Percentiles rank a stretch among this genome's conserved stretches.
These are phyloP conservation scores for Chloroidium sp. DNA, from an alignment of 163 green algal genomes.

Conservation along the genomic window DNA sequence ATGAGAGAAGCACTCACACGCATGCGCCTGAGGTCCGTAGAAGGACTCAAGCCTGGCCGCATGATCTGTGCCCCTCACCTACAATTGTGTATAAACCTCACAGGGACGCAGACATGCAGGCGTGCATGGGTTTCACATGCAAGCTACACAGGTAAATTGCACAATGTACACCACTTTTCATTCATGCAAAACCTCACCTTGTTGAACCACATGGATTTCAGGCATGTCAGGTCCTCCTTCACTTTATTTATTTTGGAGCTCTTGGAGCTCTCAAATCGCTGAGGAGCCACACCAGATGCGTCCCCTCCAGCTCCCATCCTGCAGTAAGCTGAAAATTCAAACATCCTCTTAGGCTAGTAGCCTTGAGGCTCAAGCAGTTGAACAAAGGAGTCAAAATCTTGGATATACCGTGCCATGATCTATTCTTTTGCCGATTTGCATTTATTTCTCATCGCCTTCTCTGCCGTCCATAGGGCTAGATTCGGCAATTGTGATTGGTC, in stretches of 20 bases:
- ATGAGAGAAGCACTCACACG: conserved; percentile 36
- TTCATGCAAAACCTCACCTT: conserved; percentile 12
- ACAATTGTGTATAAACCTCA: too few relatives aligned
- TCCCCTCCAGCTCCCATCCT: conserved; percentile 14
- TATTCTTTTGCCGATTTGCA: too few relatives aligned
- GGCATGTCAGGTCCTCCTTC: conserved; percentile 57
- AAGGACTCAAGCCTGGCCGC: conserved; percentile 75
- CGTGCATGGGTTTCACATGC: neutral
- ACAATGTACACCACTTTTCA: neutral
- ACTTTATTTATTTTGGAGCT: conserved; percentile 32
- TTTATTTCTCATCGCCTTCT: too few relatives aligned
- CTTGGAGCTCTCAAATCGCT: conserved; percentile 26
- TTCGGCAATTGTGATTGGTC: too few relatives aligned
- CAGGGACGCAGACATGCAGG: neutral
- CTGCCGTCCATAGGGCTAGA: too few relatives aligned
- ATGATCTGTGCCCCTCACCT: conserved; percentile 45
- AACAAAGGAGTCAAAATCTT: too few relatives aligned
- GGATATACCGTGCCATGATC: too few relatives aligned
- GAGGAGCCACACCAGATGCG: neutral
- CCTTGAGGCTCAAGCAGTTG: too few relatives aligned
- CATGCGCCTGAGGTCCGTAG: conserved; percentile 66
- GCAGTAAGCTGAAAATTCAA: too few relatives aligned
- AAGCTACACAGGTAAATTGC: neutral
- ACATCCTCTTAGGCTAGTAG: too few relatives aligned
- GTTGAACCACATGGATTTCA: conserved; percentile 66